Evolutionary conservation across 2,329 filamentous ascomycete genomes (phyloP), one percentile per base, ranked within the genome.

Genomic region (Sporothrix luriei): DNA sequence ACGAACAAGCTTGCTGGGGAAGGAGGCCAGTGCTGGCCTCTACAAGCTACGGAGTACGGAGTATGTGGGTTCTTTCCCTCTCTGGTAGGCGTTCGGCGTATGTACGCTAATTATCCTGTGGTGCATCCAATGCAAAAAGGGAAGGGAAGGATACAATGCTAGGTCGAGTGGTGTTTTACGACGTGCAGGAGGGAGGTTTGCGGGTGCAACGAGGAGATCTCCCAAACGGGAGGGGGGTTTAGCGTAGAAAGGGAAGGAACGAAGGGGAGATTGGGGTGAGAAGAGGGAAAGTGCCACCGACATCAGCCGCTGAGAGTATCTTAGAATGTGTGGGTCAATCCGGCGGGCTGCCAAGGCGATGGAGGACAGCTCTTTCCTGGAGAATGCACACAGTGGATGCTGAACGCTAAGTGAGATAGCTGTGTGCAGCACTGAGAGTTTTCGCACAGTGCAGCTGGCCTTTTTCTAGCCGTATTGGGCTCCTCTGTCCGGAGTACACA

Each of bases 181-280:
- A 33, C 29, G 29, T 33, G 29, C 29, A 19, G 59, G 21, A 59
- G 54, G 49, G 59, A 59, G 54, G 49, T 26, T 43, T 49, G 54
- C 54, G 54, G 43, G 55, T 24, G 54, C 46, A 51, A 59, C 54
- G 54, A 54, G 66, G 26, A 59, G 66, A 68, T 68, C 66, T 68
- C 52, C n/a, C n/a, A 49, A n/a, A 21, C 48, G 38, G 24, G 52
- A 40, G 29, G 38, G 65, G 29, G 38, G 4, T 29, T 52, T 54
- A 33, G 65, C 51, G 66, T 21, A 59, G 33, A 33, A 68, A 40
- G 38, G 54, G 43, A 61, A 48, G 54, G 43, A 51, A 57, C 52
- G 52, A 48, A 68, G 49, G 55, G 33, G 33, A 64, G 48, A 40
- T 69, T 68, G 54, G 40, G 43, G 29, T 40, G 24, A 24, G 55